Evolutionary conservation across 768 basidiomycete genomes (phyloP).

Genomic region (Gymnopilus dilepis): DNA sequence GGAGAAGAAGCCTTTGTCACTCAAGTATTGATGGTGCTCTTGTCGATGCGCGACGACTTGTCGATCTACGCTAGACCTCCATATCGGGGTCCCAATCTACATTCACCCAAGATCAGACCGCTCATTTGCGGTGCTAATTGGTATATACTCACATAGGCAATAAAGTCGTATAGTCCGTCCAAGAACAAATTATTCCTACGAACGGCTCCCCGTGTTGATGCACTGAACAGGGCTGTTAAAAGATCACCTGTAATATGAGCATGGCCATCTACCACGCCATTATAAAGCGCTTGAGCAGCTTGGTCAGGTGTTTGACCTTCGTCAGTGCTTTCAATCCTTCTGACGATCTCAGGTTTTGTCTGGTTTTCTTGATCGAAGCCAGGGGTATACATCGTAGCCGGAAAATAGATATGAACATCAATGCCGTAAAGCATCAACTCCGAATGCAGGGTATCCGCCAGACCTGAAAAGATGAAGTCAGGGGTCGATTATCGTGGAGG

Average conservation of each 20-base stretch:
- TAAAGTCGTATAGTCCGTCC: constrained; percentile 55
- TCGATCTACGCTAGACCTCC: constrained; percentile 55
- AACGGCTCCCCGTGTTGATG: constrained; percentile 67
- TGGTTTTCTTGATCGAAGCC: constrained; percentile 79
- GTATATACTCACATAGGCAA: constrained; percentile 48
- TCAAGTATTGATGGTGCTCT: constrained; percentile 53
- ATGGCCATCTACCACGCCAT: constrained; percentile 70
- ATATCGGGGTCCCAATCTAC: constrained; percentile 59
- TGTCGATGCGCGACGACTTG: constrained; percentile 47
- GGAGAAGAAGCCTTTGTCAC: constrained; percentile 48
- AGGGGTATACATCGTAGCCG: constrained; percentile 78
- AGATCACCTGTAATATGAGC: constrained; percentile 80
- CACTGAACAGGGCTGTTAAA: constrained; percentile 68
- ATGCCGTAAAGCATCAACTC: constrained; percentile 83
- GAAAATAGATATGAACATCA: constrained; percentile 81
- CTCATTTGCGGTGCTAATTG: neutral
- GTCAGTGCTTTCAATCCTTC: constrained; percentile 74
- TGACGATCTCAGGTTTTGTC: constrained; percentile 76
- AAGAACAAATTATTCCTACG: constrained; percentile 64
- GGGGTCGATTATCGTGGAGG: neutral
- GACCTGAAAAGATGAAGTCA: constrained; percentile 49
- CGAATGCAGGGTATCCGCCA: constrained; percentile 84
- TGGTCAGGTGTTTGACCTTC: constrained; percentile 64
- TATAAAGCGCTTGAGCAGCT: constrained; percentile 62
- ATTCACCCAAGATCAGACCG: no score